Percentiles rank a stretch among this genome's conserved stretches.
Evolutionary conservation across 78 protist genomes (phyloP).

Genomic region (Dictyostelium purpureum): DNA sequence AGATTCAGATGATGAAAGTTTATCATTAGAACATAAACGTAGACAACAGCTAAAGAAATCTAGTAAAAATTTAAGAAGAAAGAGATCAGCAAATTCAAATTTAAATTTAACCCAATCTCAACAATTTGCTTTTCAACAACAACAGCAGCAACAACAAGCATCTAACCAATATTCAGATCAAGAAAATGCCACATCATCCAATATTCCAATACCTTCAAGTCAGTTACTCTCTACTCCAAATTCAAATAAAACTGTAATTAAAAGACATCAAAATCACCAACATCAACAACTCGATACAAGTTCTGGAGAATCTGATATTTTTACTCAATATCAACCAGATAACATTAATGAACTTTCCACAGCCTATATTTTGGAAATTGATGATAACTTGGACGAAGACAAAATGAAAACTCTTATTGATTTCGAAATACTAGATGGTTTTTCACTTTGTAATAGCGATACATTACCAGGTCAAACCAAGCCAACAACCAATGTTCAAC

Average conservation of each 20-base stretch:
- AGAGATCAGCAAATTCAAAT: not conserved
- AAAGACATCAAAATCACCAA: not conserved
- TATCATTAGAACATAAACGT: not conserved
- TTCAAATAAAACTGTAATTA: not conserved
- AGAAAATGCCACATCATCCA: too few relatives aligned
- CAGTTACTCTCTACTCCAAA: not conserved
- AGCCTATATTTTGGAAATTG: constrained; percentile 77
- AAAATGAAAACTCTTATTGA: constrained; percentile 70
- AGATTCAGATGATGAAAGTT: not conserved
- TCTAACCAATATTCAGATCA: too few relatives aligned
- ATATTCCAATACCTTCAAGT: not conserved
- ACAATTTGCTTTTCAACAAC: not conserved
- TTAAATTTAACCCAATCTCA: not conserved
- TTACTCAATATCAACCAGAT: constrained; percentile 32
- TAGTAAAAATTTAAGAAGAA: not conserved
- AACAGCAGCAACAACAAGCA: not conserved
- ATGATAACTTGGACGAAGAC: constrained; percentile 83
- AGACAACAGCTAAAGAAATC: constrained; percentile 22
- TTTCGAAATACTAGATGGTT: constrained; percentile 58
- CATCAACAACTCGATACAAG: constrained; percentile 7
- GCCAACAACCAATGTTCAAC: constrained; percentile 43
- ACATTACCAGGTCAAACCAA: constrained; percentile 40
- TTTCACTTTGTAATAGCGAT: constrained; percentile 67
- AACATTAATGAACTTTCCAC: constrained; percentile 10
- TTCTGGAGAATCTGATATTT: constrained; percentile 45